Conservation (phyloP, 441 rosid species). For the Brassica hybrid region DNA sequence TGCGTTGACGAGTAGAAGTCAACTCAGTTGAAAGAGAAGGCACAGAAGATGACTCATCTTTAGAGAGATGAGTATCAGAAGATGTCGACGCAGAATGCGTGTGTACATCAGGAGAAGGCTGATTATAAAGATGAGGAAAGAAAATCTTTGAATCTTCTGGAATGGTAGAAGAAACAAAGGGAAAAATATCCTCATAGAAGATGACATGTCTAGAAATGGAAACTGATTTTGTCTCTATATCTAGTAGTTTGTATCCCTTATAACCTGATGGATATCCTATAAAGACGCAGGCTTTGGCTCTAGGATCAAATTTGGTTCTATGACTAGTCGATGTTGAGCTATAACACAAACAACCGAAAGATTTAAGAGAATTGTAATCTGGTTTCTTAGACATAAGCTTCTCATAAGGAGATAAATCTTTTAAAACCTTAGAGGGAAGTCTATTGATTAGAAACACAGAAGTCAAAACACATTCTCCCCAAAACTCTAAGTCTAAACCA, state of each 20-base stretch:
- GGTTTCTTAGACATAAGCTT: neutral
- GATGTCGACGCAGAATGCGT: neutral
- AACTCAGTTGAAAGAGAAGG: neutral
- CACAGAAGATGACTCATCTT: neutral
- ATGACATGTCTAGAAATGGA: neutral
- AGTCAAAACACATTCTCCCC: neutral
- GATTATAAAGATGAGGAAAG: neutral
- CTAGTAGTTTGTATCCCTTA: neutral
- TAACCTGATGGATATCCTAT: neutral
- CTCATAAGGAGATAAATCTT: neutral
- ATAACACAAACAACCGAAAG: neutral
- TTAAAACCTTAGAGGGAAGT: neutral
- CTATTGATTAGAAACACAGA: neutral
- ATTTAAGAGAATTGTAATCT: neutral
- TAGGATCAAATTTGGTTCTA: neutral
- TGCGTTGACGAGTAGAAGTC: neutral
- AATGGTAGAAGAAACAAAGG: neutral
- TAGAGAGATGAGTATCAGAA: neutral
- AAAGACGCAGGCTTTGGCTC: neutral
- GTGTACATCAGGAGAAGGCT: neutral
- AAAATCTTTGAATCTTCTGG: neutral
- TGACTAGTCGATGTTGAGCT: neutral
- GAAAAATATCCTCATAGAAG: neutral
- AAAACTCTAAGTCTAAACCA: neutral
- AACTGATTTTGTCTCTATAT: neutral